Conservation (phyloP, 2,329 filamentous ascomycete species). For the Albifimbria verrucaria region DNA sequence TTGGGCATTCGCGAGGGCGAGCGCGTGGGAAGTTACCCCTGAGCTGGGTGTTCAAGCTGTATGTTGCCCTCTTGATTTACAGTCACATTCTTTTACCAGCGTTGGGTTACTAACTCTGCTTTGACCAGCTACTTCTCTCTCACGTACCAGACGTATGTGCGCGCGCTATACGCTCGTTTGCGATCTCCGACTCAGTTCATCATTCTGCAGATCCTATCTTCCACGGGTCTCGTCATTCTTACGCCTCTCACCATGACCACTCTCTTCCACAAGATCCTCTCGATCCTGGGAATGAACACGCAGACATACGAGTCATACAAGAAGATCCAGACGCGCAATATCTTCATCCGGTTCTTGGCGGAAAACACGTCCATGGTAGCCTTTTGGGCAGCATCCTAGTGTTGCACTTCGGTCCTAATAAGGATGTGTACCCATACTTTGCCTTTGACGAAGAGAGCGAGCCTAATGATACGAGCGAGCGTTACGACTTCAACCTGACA, state of each 20-base stretch:
- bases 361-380: constrained; percentile 68
- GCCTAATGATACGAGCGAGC: constrained; percentile 18
- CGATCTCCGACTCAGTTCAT: constrained; percentile 64
- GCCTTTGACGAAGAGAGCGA: constrained; percentile 51
- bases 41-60: constrained; percentile 70
- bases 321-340: constrained; percentile 62
- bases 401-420: constrained; percentile 64
- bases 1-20: constrained; percentile 63
- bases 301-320: constrained; percentile 63
- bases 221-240: constrained; percentile 59
- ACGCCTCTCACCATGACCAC: constrained; percentile 62
- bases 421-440: constrained; percentile 67
- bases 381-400: constrained; percentile 64
- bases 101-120: constrained; percentile 6
- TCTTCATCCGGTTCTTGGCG: constrained; percentile 64
- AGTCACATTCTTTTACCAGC: too few relatives aligned
- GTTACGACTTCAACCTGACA: constrained; percentile 61
- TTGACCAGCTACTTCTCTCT: constrained; percentile 58
- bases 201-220: constrained; percentile 62
- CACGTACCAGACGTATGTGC: constrained; percentile 70
- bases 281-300: constrained; percentile 50
- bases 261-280: constrained; percentile 53
- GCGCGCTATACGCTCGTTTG: constrained; percentile 64
- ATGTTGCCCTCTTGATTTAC: constrained; percentile 19
- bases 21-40: constrained; percentile 65